These are phyloP conservation scores for Acorus gramineus DNA, from an alignment of 106 monocot species.

Conservation along the genomic window DNA sequence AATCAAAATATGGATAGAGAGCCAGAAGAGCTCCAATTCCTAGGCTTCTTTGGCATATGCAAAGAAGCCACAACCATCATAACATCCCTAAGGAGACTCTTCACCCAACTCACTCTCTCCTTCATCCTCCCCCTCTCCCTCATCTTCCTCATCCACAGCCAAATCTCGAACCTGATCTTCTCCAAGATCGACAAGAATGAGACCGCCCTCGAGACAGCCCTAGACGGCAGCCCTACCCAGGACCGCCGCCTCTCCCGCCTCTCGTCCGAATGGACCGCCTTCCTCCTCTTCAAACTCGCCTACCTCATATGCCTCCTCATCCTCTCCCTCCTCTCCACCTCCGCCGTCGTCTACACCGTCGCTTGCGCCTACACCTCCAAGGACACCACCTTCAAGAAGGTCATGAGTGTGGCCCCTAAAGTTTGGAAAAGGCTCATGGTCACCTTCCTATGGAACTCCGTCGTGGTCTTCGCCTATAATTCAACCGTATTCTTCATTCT, in stretches of 20 bases:
- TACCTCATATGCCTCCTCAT: constrained; percentile 14
- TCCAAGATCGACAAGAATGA: constrained; percentile 23
- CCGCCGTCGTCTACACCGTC: constrained; percentile 3
- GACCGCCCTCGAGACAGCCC: constrained; percentile 7
- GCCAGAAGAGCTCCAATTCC: constrained; percentile 36
- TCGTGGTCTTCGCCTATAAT: constrained; percentile 18
- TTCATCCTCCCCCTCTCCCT: constrained; percentile 28
- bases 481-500: not conserved
- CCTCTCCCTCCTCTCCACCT: constrained; percentile 24
- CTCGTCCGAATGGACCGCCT: constrained; percentile 15
- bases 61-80: constrained; percentile 6
- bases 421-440: constrained; percentile 25
- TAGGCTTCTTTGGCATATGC: constrained; percentile 18
- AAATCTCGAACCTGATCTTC: constrained; percentile 24
- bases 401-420: constrained; percentile 25
- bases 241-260: constrained; percentile 14
- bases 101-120: constrained; percentile 19
- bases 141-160: constrained; percentile 24
- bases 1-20: constrained; percentile 18
- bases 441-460: constrained; percentile 12
- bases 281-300: constrained; percentile 20
- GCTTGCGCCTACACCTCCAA: too few relatives aligned
- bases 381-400: not conserved
- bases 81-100: constrained; percentile 14
- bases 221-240: constrained; percentile 7